Evolutionary conservation across 176 grass and related monocot genomes (phyloP).

Genomic region (Dactylis glomerata): DNA sequence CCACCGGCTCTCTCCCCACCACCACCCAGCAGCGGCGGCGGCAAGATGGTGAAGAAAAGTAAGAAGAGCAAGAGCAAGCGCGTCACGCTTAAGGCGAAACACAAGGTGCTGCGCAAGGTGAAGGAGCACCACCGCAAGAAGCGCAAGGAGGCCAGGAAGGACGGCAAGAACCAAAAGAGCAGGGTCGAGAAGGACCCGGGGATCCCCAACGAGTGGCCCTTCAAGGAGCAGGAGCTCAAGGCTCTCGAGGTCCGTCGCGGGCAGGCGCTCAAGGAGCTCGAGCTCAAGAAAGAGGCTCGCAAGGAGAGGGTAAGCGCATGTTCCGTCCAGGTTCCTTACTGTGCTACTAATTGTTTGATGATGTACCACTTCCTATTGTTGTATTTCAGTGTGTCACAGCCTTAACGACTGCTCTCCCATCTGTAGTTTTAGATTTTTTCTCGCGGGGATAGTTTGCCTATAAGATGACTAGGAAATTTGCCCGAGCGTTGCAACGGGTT

Average conservation of each 20-base stretch:
- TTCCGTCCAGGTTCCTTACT: not conserved
- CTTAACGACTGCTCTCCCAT: not conserved
- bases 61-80: constrained; percentile 99
- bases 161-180: constrained; percentile 57
- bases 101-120: constrained; percentile 90
- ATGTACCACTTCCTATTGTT: not conserved
- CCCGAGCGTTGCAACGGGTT: too few species aligned
- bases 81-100: constrained; percentile 64
- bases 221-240: constrained; percentile 94
- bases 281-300: constrained; percentile 85
- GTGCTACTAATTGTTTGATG: not conserved
- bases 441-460: too few species aligned
- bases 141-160: constrained; percentile 94
- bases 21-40: not conserved
- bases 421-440: not conserved
- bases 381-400: not conserved
- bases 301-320: constrained; percentile 67
- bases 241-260: constrained; percentile 63
- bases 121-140: constrained; percentile 98
- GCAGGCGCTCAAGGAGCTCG: constrained; percentile 71
- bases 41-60: constrained; percentile 81
- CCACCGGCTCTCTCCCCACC: not conserved
- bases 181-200: constrained; percentile 98
- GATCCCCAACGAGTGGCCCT: constrained; percentile 96
- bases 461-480: too few species aligned